Evolutionary conservation across 2,329 filamentous ascomycete genomes (phyloP).

Genomic region (Fusarium sp.): DNA sequence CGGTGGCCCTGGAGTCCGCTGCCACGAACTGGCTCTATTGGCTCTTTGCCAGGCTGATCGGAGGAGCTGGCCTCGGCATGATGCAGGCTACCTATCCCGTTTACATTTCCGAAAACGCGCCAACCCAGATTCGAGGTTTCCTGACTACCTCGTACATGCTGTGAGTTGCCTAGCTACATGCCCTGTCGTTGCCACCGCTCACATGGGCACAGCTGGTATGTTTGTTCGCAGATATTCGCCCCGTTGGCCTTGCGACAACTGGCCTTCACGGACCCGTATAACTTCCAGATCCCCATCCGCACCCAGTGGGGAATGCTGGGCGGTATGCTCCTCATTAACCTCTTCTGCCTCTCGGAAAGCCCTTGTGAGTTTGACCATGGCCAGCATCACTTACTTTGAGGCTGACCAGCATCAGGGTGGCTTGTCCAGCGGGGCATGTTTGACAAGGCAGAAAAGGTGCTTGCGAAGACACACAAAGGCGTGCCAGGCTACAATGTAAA

Average conservation of each 20-base stretch:
- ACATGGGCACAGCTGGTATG: constrained; percentile 70
- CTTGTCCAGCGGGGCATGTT: constrained; percentile 3
- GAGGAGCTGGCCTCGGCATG: constrained; percentile 67
- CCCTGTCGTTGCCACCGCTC: background rate
- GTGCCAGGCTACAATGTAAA: constrained; percentile 7
- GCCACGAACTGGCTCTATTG: constrained; percentile 47
- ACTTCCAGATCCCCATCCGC: constrained; percentile 3
- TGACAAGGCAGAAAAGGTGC: constrained; percentile 2
- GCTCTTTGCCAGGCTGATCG: constrained; percentile 23
- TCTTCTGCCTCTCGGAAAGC: constrained; percentile 7
- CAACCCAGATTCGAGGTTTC: constrained; percentile 1
- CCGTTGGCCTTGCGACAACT: constrained; percentile 9
- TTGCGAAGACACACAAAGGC: constrained; percentile 1
- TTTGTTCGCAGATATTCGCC: constrained; percentile 50
- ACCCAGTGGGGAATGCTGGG: constrained; percentile 15
- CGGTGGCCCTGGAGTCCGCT: constrained; percentile 27
- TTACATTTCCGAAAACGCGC: background rate
- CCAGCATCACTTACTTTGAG: background rate
- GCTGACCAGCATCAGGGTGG: background rate
- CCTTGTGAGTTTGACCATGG: constrained; percentile 1
- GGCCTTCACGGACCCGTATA: constrained; percentile 9
- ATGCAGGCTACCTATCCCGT: constrained; percentile 46
- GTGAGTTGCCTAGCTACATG: background rate
- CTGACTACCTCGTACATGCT: background rate
- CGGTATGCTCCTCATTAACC: constrained; percentile 9